Evolutionary conservation across 2,329 filamentous ascomycete genomes (phyloP).

Genomic region (Paecilomyces sp.): DNA sequence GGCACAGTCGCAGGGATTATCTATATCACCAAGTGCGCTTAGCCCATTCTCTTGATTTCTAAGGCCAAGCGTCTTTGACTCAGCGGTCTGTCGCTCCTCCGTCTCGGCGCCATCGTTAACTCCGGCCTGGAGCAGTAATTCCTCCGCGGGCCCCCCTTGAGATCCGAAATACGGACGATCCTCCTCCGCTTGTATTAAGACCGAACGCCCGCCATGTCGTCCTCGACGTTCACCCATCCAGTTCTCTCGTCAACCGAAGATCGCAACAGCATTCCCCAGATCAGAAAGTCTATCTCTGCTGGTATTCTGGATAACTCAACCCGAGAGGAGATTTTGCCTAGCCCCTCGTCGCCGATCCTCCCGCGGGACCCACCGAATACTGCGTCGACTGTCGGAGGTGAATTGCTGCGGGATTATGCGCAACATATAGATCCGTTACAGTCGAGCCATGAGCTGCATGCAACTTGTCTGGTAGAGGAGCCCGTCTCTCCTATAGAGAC

Average conservation of each 20-base stretch:
- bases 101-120: background rate
- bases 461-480: constrained; percentile 12
- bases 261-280: constrained; percentile 6
- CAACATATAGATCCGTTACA: constrained; percentile 36
- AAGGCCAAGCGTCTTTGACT: background rate
- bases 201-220: constrained; percentile 1
- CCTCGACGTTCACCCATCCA: constrained; percentile 7
- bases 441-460: constrained; percentile 25
- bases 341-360: background rate
- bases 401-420: constrained; percentile 37
- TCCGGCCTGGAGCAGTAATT: background rate
- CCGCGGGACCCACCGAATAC: constrained; percentile 9
- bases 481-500: constrained; percentile 12
- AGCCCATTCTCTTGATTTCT: background rate
- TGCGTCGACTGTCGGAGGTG: constrained; percentile 26
- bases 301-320: background rate
- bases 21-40: background rate
- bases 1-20: background rate
- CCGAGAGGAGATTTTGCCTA: background rate
- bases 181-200: background rate
- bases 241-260: constrained; percentile 7
- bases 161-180: background rate
- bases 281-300: constrained; percentile 1
- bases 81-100: background rate
- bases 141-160: background rate